Evolutionary conservation across 352 stramenopile species (phyloP).

Genomic region (Globisporangium recalcitrans): DNA sequence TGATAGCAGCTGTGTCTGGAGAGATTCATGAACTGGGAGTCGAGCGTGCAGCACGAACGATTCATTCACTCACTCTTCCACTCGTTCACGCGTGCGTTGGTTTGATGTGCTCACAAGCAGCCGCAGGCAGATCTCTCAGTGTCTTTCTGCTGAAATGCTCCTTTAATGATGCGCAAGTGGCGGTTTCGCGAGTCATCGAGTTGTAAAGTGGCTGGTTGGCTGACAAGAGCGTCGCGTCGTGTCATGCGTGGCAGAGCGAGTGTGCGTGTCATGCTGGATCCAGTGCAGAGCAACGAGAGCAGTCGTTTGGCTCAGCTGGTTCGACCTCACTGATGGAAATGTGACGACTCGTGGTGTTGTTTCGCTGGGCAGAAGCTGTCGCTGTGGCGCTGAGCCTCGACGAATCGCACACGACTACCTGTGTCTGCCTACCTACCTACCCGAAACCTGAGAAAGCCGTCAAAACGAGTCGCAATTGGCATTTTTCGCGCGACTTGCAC

Average conservation of each 20-base stretch:
- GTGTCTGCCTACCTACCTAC: too few species aligned
- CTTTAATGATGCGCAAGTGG: not conserved
- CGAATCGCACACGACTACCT: too few species aligned
- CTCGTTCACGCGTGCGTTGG: not conserved
- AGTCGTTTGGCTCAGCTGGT: not conserved
- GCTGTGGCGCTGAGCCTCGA: too few species aligned
- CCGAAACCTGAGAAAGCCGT: too few species aligned
- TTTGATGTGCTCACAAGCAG: not conserved
- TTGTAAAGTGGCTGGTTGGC: not conserved
- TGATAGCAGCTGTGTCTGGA: not conserved
- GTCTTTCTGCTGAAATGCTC: not conserved
- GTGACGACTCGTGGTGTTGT: not conserved
- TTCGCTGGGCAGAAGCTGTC: not conserved
- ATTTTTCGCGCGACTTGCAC: too few species aligned
- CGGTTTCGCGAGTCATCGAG: not conserved
- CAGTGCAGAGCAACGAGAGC: too few species aligned
- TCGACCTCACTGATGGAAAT: too few species aligned
- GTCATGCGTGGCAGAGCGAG: not conserved
- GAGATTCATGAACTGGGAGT: too few species aligned
- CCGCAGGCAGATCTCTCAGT: too few species aligned
- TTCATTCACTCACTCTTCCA: not conserved
- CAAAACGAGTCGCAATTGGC: too few species aligned
- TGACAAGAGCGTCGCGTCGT: not conserved
- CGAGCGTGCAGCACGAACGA: not conserved
- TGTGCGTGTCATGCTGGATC: not conserved